Base-by-base conservation (phyloP, 176 grass and related monocot species). In the Paspalum notatum region DNA sequence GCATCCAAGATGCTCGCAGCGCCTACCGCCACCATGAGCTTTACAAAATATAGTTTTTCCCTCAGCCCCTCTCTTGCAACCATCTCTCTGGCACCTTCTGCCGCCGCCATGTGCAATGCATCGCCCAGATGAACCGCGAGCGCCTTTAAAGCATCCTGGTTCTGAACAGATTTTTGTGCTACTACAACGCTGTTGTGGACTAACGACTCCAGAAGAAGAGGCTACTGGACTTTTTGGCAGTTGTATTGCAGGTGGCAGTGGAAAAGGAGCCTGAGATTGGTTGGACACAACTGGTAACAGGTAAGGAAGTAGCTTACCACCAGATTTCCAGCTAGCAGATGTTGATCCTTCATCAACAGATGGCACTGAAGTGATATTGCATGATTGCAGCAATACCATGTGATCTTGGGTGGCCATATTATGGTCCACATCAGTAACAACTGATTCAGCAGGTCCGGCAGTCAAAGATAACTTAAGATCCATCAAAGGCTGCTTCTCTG, bases 81-180 rank as follows among this genome's bases (percentile, higher is more conserved):
- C 88, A 9, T 71, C 68, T 90, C 75, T 90, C 68, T 86, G 74
- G 84, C 88, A 90, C 80, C 88, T 86, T 66, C 54, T 56, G 6
- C 92, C 92, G 9, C 92, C 92, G 24, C 92, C 92, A 76, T 91
- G 92, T 26, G 86, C 77, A 79, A 95, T 95, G 89, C 92, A 94
- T 53, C 80, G 71, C 26, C 89, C 87, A 62, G 92, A 94, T 50
- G 92, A 85, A 76, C 92, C 92, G 17, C 92, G 71, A 2, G 92
- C 92, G 60, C 89, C 92, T 86, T 95, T 95, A 40, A 17, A 50
- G 72, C 89, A 91, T 51, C 83, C 92, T 60, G 63, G 87, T 20
- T 75, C 58, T 43, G 79, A 88, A 62, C 93, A 95, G 54, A 38
- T 88, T 90, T 95, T 95, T 44, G 52, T 81, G 70, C 62, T 90